Evolutionary conservation across 2,329 filamentous ascomycete genomes (phyloP), one percentile per base, ranked within the genome.

Genomic region (Mariannaea elegans): DNA sequence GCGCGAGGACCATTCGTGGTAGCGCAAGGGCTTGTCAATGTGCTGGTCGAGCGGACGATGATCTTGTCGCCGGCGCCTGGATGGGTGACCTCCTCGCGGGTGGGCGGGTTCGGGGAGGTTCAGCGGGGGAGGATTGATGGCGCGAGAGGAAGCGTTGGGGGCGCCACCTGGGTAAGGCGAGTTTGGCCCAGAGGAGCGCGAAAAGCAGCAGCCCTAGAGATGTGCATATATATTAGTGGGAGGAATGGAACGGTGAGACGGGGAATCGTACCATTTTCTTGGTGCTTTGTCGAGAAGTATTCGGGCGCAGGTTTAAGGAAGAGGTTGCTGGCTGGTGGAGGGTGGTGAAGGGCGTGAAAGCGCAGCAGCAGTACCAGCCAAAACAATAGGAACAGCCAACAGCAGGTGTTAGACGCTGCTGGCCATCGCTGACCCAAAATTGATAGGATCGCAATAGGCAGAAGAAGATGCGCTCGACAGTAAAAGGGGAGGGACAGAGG

Each of bases 11-110:
- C 90, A 93, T 54, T 83, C 77, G 67, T 91, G 89, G 1, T 81
- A 82, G 42, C 84, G 84, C 36, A 94, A 79, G 1, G 90, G 89
- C 66, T 86, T 85, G 70, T 92, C 91, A 72, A 90, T 90, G 72
- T 90, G 89, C 69, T 90, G 84, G 45, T 82, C 80, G 6, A 88
- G 79, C 3, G 83, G 80, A 21, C 75, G 75, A 36, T 72, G 73
- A 45, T 78, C 72, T 41, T 74, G 77, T 47, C 72, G 74, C 19
- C 73, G 76, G 44, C 71, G 72, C 51, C 71, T 73, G 14, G 65
- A 65, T 62, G 71, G 57, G 41, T 68, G 38, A 56, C 59, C 51
- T 45, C 58, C 54, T 68, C 64, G 46, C 41, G 56, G 58, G 59
- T 65, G 71, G 61, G 59, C 70, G 56, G 68, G 65, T 45, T 73